Evolutionary conservation across 768 basidiomycete genomes (phyloP), one percentile per base, ranked within the genome.

Genomic region (Tricholoma sp.): DNA sequence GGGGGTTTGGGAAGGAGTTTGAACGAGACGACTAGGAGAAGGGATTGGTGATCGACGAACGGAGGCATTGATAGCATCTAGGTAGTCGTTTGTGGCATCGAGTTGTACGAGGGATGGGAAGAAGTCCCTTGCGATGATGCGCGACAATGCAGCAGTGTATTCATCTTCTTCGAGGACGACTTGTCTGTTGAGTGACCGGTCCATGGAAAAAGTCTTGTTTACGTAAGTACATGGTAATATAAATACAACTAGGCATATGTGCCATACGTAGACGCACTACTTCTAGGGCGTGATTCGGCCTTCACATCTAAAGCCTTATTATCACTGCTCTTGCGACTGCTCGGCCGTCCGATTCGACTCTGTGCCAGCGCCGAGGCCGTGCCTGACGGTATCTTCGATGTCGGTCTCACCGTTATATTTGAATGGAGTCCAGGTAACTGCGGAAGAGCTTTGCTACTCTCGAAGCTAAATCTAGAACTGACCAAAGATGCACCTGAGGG

Each of bases 111-210:
- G 82, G 11, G 92, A 92, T 0, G 97, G 97, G 67, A 98, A 99
- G 80, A 99, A 99, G 74, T 98, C 96, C 50, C 97, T 87, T 37
- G 91, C 89, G 65, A 98, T 98, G 65, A 98, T 98, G 49, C 85
- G 82, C 10, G 91, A 92, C 19, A 99, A 79, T 1, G 89, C 90
- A 47, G 83, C 85, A 1, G 93, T 94, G 70, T 98, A 98, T 68
- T 94, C 93, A 61, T 98, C 97, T 76, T 99, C 97, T 50, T 92
- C 89, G 12, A 91, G 81, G 12, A 92, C 78, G 11, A 78, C 66
- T 65, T 93, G 91, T 12, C 78, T 74, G 67, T 88, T 88, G 56
- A 93, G 76, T 16, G 91, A 93, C 22, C 79, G 81, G 5, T 2
- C 2, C 24, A 27, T 27, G 24, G 73, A 41, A 66, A 59, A 6